These are phyloP conservation scores for Castanea crenata DNA, from an alignment of 306 rosid species.

Conservation along the genomic window DNA sequence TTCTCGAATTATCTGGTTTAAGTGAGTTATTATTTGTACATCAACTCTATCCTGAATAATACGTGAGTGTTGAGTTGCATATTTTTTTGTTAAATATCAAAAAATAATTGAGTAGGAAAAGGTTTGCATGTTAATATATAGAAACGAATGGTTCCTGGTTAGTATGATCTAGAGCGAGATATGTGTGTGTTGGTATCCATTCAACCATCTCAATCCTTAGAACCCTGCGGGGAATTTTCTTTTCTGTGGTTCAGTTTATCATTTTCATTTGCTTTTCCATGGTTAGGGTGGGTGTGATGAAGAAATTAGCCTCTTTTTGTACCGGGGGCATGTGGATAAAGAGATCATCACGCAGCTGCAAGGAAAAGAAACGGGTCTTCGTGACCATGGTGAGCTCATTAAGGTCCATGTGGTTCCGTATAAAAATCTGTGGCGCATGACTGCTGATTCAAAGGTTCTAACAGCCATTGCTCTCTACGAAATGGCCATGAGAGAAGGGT, in stretches of 20 bases:
- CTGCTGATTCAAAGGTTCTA: conserved; percentile 83
- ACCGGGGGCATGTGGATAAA: conserved; percentile 51
- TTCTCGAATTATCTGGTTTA: background rate
- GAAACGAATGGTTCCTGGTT: background rate
- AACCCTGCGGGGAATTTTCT: background rate
- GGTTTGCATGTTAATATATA: background rate
- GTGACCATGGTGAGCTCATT: conserved; percentile 85
- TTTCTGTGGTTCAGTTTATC: background rate
- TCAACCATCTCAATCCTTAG: background rate
- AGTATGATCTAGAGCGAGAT: background rate
- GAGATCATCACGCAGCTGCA: conserved; percentile 61
- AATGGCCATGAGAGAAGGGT: conserved; percentile 75
- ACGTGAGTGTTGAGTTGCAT: background rate
- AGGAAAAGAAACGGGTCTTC: conserved; percentile 86
- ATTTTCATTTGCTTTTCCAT: background rate
- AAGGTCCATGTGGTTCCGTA: conserved; percentile 74
- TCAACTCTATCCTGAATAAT: background rate
- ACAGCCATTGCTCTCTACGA: conserved; percentile 72
- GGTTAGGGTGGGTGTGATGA: conserved; percentile 92
- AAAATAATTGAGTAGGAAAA: background rate
- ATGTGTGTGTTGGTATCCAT: background rate
- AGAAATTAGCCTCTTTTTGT: conserved; percentile 74
- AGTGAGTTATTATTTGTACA: background rate
- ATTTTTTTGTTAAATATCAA: background rate
- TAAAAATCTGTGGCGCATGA: conserved; percentile 70